These are phyloP conservation scores for Exophiala xenobiotica DNA, from an alignment of 2,329 filamentous ascomycete genomes.

Conservation along the genomic window DNA sequence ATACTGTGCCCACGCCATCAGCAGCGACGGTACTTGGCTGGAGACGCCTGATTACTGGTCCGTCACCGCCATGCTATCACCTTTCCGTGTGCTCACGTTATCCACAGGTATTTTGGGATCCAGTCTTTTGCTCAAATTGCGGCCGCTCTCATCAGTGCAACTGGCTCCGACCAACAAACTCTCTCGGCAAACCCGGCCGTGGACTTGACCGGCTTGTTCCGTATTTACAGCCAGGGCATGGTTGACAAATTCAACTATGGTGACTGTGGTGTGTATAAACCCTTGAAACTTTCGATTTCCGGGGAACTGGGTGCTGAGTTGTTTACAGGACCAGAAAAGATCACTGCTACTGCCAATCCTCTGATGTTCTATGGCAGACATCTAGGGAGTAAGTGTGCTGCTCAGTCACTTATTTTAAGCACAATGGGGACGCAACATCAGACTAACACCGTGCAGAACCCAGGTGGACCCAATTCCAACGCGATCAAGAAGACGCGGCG, in stretches of 20 bases:
- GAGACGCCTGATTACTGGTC: conserved; percentile 12
- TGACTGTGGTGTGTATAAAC: conserved; percentile 3
- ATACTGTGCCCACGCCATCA: conserved; percentile 9
- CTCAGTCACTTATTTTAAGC: neutral
- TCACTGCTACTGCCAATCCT: conserved; percentile 12
- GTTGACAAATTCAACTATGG: conserved; percentile 12
- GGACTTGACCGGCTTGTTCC: conserved; percentile 10
- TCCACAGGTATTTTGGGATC: conserved; percentile 10
- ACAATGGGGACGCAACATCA: neutral
- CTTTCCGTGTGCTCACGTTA: conserved; percentile 1
- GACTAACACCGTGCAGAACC: conserved; percentile 7
- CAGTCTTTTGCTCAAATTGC: conserved; percentile 10
- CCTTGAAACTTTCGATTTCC: neutral
- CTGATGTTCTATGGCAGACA: conserved; percentile 9
- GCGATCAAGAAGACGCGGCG: conserved; percentile 8
- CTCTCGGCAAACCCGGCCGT: conserved; percentile 5
- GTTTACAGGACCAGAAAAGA: conserved; percentile 6
- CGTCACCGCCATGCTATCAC: neutral
- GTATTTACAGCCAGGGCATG: conserved; percentile 9
- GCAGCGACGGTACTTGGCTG: conserved; percentile 9
- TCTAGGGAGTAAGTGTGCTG: conserved; percentile 6
- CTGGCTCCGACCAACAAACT: conserved; percentile 6
- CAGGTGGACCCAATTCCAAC: conserved; percentile 5
- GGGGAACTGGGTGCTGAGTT: neutral
- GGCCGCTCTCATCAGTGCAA: conserved; percentile 9